These are phyloP conservation scores for Brassica rapa DNA, from an alignment of 345 rosid genomes.

Conservation along the genomic window DNA sequence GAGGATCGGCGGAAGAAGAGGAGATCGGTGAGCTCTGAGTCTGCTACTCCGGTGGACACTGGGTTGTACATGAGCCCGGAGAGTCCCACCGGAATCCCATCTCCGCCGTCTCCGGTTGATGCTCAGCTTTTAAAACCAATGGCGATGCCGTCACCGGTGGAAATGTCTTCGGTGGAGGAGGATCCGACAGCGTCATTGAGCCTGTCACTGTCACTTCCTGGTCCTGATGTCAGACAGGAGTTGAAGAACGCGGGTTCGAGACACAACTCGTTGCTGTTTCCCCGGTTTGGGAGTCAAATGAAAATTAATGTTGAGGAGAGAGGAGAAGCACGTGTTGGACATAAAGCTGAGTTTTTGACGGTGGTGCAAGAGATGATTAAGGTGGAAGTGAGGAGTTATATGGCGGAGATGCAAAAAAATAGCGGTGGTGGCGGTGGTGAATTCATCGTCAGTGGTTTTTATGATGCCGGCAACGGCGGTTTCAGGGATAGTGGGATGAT, in stretches of 20 bases:
- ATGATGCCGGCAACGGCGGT: too few species aligned
- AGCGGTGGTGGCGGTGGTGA: conserved; percentile 23
- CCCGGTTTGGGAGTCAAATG: conserved; percentile 27
- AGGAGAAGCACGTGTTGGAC: not conserved
- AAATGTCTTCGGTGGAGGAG: conserved; percentile 48
- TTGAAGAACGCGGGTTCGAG: not conserved
- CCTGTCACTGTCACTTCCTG: conserved; percentile 65
- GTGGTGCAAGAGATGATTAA: conserved; percentile 91
- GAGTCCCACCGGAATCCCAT: conserved; percentile 51
- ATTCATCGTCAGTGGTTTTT: too few species aligned
- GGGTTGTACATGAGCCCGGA: conserved; percentile 66
- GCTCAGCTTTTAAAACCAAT: conserved; percentile 41
- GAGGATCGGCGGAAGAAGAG: conserved; percentile 62
- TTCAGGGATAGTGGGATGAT: too few species aligned
- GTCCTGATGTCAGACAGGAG: not conserved
- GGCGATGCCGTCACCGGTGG: conserved; percentile 14
- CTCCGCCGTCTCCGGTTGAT: too few species aligned
- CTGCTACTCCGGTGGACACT: conserved; percentile 43
- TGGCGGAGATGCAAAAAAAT: conserved; percentile 54
- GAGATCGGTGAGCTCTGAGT: conserved; percentile 57
- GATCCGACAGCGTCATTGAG: conserved; percentile 68
- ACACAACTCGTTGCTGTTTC: conserved; percentile 27
- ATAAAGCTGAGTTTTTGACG: conserved; percentile 31
- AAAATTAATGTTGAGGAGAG: conserved; percentile 21
- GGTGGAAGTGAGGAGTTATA: conserved; percentile 75